phyloP scores from a whole-genome alignment of 257 asterid genomes.

The Salvia hispanica region DNA sequence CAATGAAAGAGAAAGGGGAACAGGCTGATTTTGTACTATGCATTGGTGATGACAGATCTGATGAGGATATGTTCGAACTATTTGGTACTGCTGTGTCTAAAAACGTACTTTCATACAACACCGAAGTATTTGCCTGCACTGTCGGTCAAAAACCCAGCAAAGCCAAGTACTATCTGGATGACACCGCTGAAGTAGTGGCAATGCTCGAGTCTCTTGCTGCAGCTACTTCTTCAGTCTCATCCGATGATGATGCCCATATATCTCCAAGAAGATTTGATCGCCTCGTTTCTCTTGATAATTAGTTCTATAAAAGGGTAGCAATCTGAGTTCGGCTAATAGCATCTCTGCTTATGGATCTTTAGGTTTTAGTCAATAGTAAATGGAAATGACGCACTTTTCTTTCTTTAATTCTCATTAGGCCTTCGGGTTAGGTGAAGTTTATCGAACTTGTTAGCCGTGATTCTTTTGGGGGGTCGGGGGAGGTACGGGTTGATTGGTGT shows the following conservation, averaged over 20 bases:
- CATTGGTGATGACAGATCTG: slow-evolving; percentile 92
- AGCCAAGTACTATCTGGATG: slow-evolving; percentile 86
- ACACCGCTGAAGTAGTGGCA: slow-evolving; percentile 66
- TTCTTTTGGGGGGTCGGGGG: slow-evolving; percentile 12
- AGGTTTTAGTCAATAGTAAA: slow-evolving; percentile 41
- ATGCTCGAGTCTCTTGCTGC: slow-evolving; percentile 88
- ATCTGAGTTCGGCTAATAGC: slow-evolving; percentile 35
- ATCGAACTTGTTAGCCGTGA: slow-evolving; percentile 28
- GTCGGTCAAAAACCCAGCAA: slow-evolving; percentile 92
- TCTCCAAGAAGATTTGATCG: slow-evolving; percentile 38
- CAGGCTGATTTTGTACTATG: slow-evolving; percentile 81
- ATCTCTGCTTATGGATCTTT: slow-evolving; percentile 40
- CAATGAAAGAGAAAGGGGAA: slow-evolving; percentile 60
- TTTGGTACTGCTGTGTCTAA: slow-evolving; percentile 61
- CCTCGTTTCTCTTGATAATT: slow-evolving; percentile 41
- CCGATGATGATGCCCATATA: slow-evolving; percentile 58
- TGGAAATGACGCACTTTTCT: slow-evolving; percentile 33
- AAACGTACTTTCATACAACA: slow-evolving; percentile 51
- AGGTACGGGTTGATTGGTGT: slow-evolving; percentile 32
- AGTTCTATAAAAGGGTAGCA: slow-evolving; percentile 30
- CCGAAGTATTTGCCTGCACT: slow-evolving; percentile 82
- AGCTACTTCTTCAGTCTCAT: slow-evolving; percentile 65
- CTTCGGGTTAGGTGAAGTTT: slow-evolving; percentile 33
- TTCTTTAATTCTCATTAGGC: slow-evolving; percentile 31
- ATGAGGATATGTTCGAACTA: slow-evolving; percentile 86